Evolutionary conservation across 1,284 basidiomycete genomes (phyloP).

Genomic region (Phellopilus nigrolimitatus): DNA sequence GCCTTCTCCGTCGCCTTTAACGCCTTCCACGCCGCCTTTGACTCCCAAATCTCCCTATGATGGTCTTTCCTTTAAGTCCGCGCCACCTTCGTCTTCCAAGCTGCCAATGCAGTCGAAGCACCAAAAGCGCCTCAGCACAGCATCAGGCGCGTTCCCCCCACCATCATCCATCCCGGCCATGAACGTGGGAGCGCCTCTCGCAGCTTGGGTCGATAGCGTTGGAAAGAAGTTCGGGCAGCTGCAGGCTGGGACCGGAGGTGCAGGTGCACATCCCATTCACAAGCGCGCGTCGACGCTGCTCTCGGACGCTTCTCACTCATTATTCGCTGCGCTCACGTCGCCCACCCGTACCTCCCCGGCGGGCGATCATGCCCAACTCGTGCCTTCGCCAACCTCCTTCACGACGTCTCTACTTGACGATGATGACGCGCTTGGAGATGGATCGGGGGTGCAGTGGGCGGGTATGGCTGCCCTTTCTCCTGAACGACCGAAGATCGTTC

Average conservation of each 20-base stretch:
- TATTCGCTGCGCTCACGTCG: constrained; percentile 46
- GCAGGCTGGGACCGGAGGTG: constrained; percentile 45
- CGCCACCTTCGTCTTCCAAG: background rate
- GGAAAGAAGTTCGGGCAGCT: constrained; percentile 60
- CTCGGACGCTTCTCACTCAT: constrained; percentile 56
- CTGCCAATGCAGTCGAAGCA: constrained; percentile 1
- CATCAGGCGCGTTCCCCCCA: constrained; percentile 24
- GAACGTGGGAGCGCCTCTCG: constrained; percentile 37
- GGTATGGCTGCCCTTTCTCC: constrained; percentile 12
- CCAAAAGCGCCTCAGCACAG: constrained; percentile 12
- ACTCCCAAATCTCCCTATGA: background rate
- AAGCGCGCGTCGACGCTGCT: constrained; percentile 64
- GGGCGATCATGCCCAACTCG: too few species aligned
- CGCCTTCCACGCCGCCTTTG: constrained; percentile 2
- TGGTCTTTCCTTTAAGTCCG: background rate
- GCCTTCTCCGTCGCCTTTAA: background rate
- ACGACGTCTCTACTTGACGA: constrained; percentile 8
- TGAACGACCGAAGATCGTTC: constrained; percentile 21
- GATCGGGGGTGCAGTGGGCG: too few species aligned
- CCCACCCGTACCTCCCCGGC: constrained; percentile 23
- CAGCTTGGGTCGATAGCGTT: constrained; percentile 36
- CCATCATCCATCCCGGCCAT: constrained; percentile 31
- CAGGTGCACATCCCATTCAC: constrained; percentile 29
- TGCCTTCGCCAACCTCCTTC: too few species aligned
- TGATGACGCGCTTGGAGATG: constrained; percentile 14